Conservation (phyloP, 2,329 filamentous ascomycete species). For the Colletotrichum spinosum region DNA sequence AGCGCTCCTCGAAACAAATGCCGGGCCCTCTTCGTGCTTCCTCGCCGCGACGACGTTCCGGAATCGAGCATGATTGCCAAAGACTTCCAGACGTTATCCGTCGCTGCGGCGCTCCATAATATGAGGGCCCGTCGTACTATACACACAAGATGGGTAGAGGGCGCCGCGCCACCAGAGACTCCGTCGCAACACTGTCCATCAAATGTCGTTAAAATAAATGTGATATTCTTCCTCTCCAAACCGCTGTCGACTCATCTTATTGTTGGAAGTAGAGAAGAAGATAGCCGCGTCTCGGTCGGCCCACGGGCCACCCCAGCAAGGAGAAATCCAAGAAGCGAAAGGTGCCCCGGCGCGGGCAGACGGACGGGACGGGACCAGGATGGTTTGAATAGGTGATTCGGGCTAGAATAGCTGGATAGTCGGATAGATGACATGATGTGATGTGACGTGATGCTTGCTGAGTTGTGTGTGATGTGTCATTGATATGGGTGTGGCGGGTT, state of each 20-base stretch:
- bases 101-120: slow-evolving; percentile 17
- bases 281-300: slow-evolving; percentile 8
- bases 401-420: too few species aligned
- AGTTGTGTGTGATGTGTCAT: slow-evolving; percentile 3
- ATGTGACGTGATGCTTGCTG: slow-evolving; percentile 1
- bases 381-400: too few species aligned
- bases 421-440: not conserved
- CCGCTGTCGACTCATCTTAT: slow-evolving; percentile 18
- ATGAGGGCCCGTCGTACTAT: slow-evolving; percentile 34
- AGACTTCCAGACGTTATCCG: not conserved
- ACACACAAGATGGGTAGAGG: slow-evolving; percentile 34
- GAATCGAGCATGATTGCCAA: not conserved
- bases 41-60: not conserved
- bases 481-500: not conserved
- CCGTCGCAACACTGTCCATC: slow-evolving; percentile 33
- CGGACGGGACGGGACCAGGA: slow-evolving; percentile 12
- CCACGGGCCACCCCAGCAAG: slow-evolving; percentile 13
- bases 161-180: slow-evolving; percentile 18
- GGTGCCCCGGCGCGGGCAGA: slow-evolving; percentile 6
- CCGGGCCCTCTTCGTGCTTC: not conserved
- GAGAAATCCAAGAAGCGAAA: slow-evolving; percentile 17
- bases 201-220: slow-evolving; percentile 27
- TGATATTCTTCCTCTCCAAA: slow-evolving; percentile 7
- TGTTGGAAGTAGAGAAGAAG: not conserved
- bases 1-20: slow-evolving; percentile 6